Percentiles rank a stretch among this genome's conserved stretches.
Conservation (phyloP, 73 alveolate species). For the Halteria grandinella region DNA sequence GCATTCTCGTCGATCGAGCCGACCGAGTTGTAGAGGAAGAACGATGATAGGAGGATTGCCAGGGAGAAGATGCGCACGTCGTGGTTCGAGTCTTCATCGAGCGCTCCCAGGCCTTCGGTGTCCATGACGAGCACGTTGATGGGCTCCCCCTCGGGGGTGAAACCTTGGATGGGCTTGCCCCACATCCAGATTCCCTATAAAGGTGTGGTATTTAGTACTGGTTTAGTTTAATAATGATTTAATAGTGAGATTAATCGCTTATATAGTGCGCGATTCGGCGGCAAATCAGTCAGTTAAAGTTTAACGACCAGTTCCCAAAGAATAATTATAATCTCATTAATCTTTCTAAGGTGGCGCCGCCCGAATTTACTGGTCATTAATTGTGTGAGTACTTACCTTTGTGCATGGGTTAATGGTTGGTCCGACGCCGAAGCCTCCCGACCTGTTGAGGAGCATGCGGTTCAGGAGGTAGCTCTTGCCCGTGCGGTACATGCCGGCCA, state of each 20-base stretch:
- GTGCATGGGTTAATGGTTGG: constrained; percentile 88
- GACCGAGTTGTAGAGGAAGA: constrained; percentile 92
- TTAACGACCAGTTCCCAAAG: too few species aligned
- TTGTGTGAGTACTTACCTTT: constrained; percentile 77
- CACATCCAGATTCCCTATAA: constrained; percentile 90
- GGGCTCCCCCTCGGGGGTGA: constrained; percentile 85
- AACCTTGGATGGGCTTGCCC: constrained; percentile 90
- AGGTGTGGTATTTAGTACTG: too few species aligned
- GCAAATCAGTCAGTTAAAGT: too few species aligned
- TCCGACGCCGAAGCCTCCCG: constrained; percentile 74
- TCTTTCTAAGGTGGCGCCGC: too few species aligned
- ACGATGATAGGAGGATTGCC: constrained; percentile 85
- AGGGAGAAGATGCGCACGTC: constrained; percentile 92
- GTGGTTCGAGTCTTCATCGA: constrained; percentile 95
- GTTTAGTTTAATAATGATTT: neutral
- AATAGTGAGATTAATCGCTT: neutral
- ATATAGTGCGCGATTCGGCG: too few species aligned
- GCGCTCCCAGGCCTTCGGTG: constrained; percentile 94
- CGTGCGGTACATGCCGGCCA: constrained; percentile 95
- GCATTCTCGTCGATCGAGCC: constrained; percentile 97
- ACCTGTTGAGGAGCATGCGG: constrained; percentile 87
- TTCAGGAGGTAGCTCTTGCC: constrained; percentile 96
- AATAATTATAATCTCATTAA: too few species aligned
- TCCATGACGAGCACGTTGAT: constrained; percentile 82
- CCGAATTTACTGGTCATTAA: too few species aligned